phyloP scores from a whole-genome alignment of 2,329 filamentous ascomycete genomes.

The Ceratocystis harringtonii region DNA sequence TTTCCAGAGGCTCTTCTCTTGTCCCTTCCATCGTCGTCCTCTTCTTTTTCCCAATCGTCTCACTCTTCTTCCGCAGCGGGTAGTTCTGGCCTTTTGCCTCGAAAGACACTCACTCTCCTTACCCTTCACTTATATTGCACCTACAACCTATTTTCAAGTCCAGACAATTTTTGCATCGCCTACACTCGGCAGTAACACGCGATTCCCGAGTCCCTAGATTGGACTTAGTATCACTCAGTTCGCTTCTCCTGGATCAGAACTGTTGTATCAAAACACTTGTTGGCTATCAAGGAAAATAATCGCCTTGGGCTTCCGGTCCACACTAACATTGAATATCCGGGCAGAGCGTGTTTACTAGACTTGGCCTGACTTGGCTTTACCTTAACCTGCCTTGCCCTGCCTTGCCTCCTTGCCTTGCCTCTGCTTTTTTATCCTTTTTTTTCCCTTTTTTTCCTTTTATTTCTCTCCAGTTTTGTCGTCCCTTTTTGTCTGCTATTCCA shows the following conservation, averaged over 20 bases:
- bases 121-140: neutral
- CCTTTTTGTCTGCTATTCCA: neutral
- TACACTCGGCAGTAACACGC: constrained; percentile 10
- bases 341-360: neutral
- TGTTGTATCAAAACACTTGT: constrained; percentile 7
- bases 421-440: neutral
- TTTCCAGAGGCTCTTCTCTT: neutral
- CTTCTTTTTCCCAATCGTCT: neutral
- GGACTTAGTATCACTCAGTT: constrained; percentile 12
- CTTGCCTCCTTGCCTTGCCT: too few species aligned
- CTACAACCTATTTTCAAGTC: neutral
- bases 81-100: too few species aligned
- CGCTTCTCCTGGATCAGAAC: constrained; percentile 12
- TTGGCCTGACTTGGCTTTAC: too few species aligned
- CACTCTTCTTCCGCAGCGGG: neutral
- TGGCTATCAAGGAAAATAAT: constrained; percentile 5
- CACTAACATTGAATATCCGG: neutral
- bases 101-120: neutral
- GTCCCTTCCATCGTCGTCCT: neutral
- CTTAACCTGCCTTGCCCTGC: too few species aligned
- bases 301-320: neutral
- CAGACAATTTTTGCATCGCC: constrained; percentile 1
- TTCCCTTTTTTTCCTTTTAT: neutral
- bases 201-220: constrained; percentile 12
- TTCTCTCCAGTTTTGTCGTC: neutral